Percentiles rank a stretch among this genome's conserved stretches.
These are phyloP conservation scores for Pleurozium schreberi DNA, from an alignment of 225 moss, liverwort and hornwort species.

Conservation along the genomic window DNA sequence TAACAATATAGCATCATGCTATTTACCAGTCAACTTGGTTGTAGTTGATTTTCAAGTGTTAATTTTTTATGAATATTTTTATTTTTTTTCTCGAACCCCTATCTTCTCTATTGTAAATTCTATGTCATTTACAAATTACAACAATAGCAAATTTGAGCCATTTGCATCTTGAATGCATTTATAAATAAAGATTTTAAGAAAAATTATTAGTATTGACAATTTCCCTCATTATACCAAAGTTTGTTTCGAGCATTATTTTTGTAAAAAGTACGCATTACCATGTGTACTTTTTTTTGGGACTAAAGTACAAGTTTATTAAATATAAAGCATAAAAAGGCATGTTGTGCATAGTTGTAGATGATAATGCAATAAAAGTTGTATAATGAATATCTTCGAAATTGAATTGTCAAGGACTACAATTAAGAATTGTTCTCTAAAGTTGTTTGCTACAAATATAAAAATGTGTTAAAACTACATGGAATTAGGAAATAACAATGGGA, in stretches of 20 bases:
- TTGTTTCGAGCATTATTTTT: not conserved
- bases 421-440: not conserved
- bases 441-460: not conserved
- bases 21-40: not conserved
- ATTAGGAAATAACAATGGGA: not conserved
- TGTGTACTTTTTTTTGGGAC: rapidly evolving
- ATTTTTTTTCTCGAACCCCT: rapidly evolving
- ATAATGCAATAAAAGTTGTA: not conserved
- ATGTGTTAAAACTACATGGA: not conserved
- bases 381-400: not conserved
- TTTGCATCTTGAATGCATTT: not conserved
- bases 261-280: not conserved
- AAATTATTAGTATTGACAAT: not conserved
- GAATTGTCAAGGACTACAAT: too few species aligned
- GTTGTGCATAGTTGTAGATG: not conserved
- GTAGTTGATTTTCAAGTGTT: not conserved
- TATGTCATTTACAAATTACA: rapidly evolving
- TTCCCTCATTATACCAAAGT: not conserved
- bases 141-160: not conserved
- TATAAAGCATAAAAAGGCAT: not conserved
- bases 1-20: not conserved
- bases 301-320: not conserved
- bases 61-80: not conserved
- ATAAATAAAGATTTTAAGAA: not conserved
- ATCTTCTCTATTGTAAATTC: not conserved